phyloP scores from a whole-genome alignment of 1,284 basidiomycete species.

The Coniferiporia weirii region DNA sequence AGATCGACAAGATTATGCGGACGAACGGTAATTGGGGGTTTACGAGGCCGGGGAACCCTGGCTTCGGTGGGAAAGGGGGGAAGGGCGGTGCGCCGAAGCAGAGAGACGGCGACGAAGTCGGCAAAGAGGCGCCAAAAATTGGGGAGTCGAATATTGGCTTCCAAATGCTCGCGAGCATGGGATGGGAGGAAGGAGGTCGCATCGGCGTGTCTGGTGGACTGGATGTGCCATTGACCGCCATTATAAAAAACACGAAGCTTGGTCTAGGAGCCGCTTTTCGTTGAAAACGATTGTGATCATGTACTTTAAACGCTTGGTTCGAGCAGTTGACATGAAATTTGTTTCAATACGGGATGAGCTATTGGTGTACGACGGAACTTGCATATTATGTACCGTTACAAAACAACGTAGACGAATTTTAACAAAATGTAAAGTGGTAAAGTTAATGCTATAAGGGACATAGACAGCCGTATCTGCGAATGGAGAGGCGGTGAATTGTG shows the following conservation, averaged over 20 bases:
- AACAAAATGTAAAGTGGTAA: not conserved
- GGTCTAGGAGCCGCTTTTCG: slow-evolving; percentile 37
- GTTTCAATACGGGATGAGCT: not conserved
- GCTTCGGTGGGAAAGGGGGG: slow-evolving; percentile 26
- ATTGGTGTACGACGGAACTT: not conserved
- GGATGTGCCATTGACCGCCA: slow-evolving; percentile 61
- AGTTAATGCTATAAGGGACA: too few species aligned
- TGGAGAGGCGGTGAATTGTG: not conserved
- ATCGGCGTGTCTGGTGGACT: slow-evolving; percentile 62
- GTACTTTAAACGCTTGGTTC: too few species aligned
- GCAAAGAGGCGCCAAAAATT: slow-evolving; percentile 74
- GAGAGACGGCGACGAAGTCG: slow-evolving; percentile 71
- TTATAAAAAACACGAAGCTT: slow-evolving; percentile 70
- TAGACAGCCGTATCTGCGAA: too few species aligned
- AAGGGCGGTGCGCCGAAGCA: slow-evolving; percentile 39
- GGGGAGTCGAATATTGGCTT: slow-evolving; percentile 69
- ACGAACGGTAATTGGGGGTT: slow-evolving; percentile 28
- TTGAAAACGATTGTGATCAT: too few species aligned
- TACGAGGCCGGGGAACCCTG: slow-evolving; percentile 26
- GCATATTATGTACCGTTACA: not conserved
- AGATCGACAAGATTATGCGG: slow-evolving; percentile 51
- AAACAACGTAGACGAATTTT: not conserved
- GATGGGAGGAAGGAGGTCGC: slow-evolving; percentile 65
- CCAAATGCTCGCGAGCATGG: slow-evolving; percentile 71
- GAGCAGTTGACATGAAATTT: not conserved